Percentiles rank a stretch among this genome's conserved stretches.
Conservation (phyloP, 2,329 filamentous ascomycete species). For the Colletotrichum lentis region DNA sequence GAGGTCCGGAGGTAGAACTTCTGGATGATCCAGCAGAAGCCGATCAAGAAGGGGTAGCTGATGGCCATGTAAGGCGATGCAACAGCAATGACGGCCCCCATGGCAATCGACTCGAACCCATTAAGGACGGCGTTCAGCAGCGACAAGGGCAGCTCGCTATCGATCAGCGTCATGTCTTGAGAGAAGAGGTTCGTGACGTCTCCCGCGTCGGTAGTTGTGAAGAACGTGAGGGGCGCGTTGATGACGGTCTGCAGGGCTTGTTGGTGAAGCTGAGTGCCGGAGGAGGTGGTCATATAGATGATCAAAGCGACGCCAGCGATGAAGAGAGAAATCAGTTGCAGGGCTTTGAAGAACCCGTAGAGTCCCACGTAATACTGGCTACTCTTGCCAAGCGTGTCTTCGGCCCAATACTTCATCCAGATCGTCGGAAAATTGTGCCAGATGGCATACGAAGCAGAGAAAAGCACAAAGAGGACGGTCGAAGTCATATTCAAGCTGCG, state of each 20-base stretch:
- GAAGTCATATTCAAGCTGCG: constrained; percentile 13
- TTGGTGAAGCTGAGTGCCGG: constrained; percentile 41
- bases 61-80: constrained; percentile 53
- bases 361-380: constrained; percentile 39
- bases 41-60: constrained; percentile 55
- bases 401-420: constrained; percentile 48
- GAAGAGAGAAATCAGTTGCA: constrained; percentile 37
- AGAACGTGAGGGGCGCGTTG: constrained; percentile 49
- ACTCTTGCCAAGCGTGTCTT: constrained; percentile 36
- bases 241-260: constrained; percentile 40
- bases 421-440: constrained; percentile 41
- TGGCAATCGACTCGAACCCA: constrained; percentile 45
- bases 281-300: constrained; percentile 39
- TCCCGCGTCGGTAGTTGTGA: constrained; percentile 49
- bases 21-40: constrained; percentile 57
- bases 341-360: constrained; percentile 37
- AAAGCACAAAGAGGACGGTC: constrained; percentile 3
- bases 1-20: constrained; percentile 65
- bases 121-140: constrained; percentile 41
- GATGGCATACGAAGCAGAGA: constrained; percentile 29
- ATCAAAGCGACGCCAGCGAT: constrained; percentile 37
- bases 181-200: constrained; percentile 51
- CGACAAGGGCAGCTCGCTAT: constrained; percentile 46
- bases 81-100: constrained; percentile 54
- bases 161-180: constrained; percentile 50